A percentile compares a stretch with the other conserved stretches of the same genome.
Evolutionary conservation across 177 flowering plant genomes (phyloP).

Genomic region (Vitis hybrid): DNA sequence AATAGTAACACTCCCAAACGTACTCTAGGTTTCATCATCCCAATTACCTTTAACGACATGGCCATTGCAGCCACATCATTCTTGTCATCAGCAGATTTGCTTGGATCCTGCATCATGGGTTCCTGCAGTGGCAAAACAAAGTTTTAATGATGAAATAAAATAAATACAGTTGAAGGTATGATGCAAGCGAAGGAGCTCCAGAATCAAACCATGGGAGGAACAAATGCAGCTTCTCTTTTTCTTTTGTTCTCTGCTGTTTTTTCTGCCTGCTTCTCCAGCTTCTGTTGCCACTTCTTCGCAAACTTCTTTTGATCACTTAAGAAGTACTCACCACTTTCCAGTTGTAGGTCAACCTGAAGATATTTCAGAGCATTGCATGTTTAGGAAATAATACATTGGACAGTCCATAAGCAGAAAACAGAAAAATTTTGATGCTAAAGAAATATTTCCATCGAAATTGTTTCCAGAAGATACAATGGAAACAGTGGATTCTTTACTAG

Average conservation of each 20-base stretch:
- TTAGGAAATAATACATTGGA: too few species aligned
- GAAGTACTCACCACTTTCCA: conserved; percentile 92
- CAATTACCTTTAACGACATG: conserved; percentile 66
- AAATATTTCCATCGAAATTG: too few species aligned
- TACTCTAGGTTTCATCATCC: background rate
- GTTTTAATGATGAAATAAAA: background rate
- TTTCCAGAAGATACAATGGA: background rate
- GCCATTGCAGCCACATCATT: conserved; percentile 55
- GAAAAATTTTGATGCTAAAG: too few species aligned
- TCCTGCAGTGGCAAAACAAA: conserved; percentile 43
- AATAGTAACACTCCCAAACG: too few species aligned
- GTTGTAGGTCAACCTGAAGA: conserved; percentile 70
- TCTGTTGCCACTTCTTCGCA: conserved; percentile 85
- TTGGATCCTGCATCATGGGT: conserved; percentile 24
- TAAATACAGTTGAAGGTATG: background rate
- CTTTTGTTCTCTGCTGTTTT: conserved; percentile 82
- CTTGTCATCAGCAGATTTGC: conserved; percentile 26
- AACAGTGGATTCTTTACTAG: background rate
- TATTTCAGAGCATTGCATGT: background rate
- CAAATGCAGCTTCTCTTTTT: conserved; percentile 70
- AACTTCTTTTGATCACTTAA: conserved; percentile 66
- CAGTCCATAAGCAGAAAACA: too few species aligned
- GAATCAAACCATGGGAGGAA: conserved; percentile 68
- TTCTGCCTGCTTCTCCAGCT: conserved; percentile 82
- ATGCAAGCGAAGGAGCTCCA: background rate